These are phyloP conservation scores for Haematococcus lacustris DNA, from an alignment of 139 green algal genomes.

Conservation along the genomic window DNA sequence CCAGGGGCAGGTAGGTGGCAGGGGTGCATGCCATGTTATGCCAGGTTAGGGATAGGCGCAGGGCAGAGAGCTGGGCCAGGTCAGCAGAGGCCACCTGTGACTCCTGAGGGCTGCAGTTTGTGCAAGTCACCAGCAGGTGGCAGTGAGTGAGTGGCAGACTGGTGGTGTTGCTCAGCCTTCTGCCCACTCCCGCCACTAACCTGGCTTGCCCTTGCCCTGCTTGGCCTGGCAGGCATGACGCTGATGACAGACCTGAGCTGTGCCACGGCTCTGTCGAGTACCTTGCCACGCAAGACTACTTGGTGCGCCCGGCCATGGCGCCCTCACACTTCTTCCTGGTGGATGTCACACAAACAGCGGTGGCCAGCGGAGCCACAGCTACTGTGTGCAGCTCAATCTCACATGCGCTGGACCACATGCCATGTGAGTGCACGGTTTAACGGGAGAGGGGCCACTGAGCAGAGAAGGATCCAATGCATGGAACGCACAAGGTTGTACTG, in stretches of 20 bases:
- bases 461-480: background rate
- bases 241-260: constrained; percentile 65
- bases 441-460: too few relatives aligned
- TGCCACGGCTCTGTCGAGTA: constrained; percentile 68
- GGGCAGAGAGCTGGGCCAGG: too few relatives aligned
- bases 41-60: too few relatives aligned
- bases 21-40: too few relatives aligned
- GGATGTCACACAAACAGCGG: constrained; percentile 57
- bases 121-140: too few relatives aligned
- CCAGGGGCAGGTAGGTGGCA: too few relatives aligned
- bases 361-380: constrained; percentile 55
- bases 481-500: background rate
- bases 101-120: too few relatives aligned
- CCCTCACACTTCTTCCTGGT: constrained; percentile 80
- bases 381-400: constrained; percentile 58
- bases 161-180: too few relatives aligned
- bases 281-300: constrained; percentile 32
- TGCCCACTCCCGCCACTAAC: too few relatives aligned
- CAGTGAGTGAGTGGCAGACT: too few relatives aligned
- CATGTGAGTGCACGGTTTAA: constrained; percentile 48
- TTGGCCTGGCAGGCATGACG: constrained; percentile 42
- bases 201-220: too few relatives aligned
- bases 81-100: too few relatives aligned
- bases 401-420: constrained; percentile 56
- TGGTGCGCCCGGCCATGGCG: constrained; percentile 67